phyloP scores from a whole-genome alignment of 129 eudicot genomes.

The Dittrichia graveolens region DNA sequence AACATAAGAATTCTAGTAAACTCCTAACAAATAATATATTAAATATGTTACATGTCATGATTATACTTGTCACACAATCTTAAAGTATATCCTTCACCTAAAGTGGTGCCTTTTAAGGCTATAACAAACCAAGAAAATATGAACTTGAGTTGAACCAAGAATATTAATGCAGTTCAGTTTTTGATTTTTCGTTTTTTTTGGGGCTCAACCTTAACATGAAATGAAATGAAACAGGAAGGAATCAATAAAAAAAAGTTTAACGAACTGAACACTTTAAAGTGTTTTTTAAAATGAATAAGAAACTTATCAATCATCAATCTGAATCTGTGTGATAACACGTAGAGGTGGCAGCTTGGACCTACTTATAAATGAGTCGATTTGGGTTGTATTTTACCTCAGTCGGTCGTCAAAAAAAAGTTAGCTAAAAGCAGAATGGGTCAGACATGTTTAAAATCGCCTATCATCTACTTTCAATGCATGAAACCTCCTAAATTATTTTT shows the following conservation, averaged over 20 bases:
- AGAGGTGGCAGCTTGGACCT: too few species aligned
- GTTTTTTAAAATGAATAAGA: background rate
- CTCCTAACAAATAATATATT: background rate
- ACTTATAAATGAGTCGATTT: too few species aligned
- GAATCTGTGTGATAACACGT: too few species aligned
- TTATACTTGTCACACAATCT: background rate
- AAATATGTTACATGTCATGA: background rate
- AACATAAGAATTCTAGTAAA: background rate
- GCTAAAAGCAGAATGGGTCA: background rate
- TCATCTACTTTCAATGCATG: background rate
- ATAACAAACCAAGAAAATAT: background rate
- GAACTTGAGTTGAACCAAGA: background rate
- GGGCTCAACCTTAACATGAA: background rate
- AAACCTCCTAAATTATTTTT: background rate
- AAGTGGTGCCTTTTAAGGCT: background rate
- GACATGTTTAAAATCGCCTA: background rate
- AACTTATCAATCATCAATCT: background rate
- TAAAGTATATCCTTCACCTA: background rate
- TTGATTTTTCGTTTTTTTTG: background rate
- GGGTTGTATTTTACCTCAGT: background rate
- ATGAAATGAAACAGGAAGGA: background rate
- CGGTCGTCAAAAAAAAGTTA: background rate
- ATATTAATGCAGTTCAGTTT: background rate
- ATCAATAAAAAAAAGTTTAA: background rate
- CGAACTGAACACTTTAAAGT: background rate